A percentile compares a stretch with the other conserved stretches of the same genome.
Conservation (phyloP, 2,329 filamentous ascomycete genomes). For the Biscogniauxia mediterranea region DNA sequence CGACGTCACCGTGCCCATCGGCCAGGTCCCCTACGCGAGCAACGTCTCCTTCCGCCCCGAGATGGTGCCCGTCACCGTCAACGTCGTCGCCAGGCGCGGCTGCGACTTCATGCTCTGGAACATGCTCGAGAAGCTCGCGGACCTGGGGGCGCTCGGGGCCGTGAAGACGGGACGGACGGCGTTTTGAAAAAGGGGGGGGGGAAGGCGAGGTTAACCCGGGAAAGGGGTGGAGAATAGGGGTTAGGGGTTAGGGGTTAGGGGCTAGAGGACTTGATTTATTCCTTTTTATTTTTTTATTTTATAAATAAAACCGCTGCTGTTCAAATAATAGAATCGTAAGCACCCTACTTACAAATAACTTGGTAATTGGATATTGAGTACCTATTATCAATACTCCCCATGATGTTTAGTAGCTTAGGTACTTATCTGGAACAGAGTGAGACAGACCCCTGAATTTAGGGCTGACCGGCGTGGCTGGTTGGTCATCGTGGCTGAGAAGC, state of each 20-base stretch:
- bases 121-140: constrained; percentile 39
- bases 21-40: constrained; percentile 39
- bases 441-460: no score
- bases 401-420: no score
- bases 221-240: background rate
- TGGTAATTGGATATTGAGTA: no score
- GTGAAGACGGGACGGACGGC: constrained; percentile 35
- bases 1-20: constrained; percentile 42
- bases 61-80: constrained; percentile 42
- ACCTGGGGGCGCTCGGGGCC: constrained; percentile 36
- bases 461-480: no score
- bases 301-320: no score
- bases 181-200: constrained; percentile 10
- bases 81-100: constrained; percentile 40
- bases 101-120: constrained; percentile 43
- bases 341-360: no score
- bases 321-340: no score
- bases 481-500: no score
- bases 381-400: no score
- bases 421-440: no score
- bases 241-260: background rate
- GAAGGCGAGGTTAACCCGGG: background rate
- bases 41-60: constrained; percentile 39
- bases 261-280: background rate
- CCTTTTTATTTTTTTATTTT: background rate